Conservation (phyloP, 208 protist species). For the Crithidia bombi region DNA sequence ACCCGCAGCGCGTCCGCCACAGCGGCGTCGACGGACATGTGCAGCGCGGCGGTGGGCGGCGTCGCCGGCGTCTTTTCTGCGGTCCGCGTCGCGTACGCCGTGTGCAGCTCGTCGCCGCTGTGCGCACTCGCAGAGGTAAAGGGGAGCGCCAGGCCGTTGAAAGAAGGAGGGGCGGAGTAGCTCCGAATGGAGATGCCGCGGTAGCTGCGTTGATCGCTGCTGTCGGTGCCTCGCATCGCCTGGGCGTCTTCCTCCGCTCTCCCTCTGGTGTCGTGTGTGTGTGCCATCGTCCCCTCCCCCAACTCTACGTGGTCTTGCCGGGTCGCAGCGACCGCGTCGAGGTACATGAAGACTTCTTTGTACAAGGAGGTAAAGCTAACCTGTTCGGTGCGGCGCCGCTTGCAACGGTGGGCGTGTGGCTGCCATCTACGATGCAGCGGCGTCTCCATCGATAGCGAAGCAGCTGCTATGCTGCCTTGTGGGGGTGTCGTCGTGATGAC, state of each 20-base stretch:
- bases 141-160: background rate
- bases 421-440: background rate
- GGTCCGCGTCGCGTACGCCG: no score
- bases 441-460: background rate
- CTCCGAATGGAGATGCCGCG: background rate
- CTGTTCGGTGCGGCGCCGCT: slow-evolving; percentile 40
- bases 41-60: background rate
- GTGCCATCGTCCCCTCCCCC: background rate
- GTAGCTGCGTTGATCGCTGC: background rate
- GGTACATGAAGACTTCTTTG: slow-evolving; percentile 54
- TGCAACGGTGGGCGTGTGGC: background rate
- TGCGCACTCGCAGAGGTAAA: background rate
- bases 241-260: slow-evolving; percentile 21
- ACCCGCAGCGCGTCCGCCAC: slow-evolving; percentile 54
- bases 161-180: background rate
- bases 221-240: background rate
- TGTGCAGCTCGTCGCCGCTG: no score
- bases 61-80: no score
- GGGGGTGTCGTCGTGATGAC: background rate
- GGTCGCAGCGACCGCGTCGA: slow-evolving; percentile 30
- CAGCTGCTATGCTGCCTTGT: background rate
- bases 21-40: slow-evolving; percentile 41
- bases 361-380: slow-evolving; percentile 26
- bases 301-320: slow-evolving; percentile 7
- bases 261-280: background rate